Evolutionary conservation across 192 early-diverging fungal genomes (phyloP).

Genomic region (Entomortierella parvispora): DNA sequence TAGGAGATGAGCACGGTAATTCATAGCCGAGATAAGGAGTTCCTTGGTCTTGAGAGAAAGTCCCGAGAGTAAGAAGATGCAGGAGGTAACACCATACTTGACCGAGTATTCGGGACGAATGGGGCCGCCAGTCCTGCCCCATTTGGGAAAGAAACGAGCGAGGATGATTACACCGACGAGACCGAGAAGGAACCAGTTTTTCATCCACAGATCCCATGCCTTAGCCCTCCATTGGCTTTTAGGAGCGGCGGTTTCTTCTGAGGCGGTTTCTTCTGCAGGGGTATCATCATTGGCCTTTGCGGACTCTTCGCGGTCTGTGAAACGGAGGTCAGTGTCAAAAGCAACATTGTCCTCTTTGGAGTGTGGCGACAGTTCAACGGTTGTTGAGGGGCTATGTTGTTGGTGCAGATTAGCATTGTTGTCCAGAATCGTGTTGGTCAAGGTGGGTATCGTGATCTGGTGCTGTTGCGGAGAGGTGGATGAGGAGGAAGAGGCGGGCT

Average conservation of each 20-base stretch:
- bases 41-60: conserved; percentile 68
- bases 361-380: too few relatives aligned
- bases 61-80: conserved; percentile 75
- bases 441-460: too few relatives aligned
- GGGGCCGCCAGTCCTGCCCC: conserved; percentile 65
- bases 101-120: conserved; percentile 70
- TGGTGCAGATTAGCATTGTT: too few relatives aligned
- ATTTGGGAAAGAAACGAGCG: conserved; percentile 66
- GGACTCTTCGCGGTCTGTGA: neutral
- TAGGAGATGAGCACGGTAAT: conserved; percentile 69
- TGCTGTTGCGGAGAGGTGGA: too few relatives aligned
- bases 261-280: neutral
- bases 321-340: too few relatives aligned
- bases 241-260: too few relatives aligned
- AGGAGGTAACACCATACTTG: conserved; percentile 69
- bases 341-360: too few relatives aligned
- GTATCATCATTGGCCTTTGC: neutral
- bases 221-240: conserved; percentile 29
- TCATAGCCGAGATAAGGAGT: conserved; percentile 58
- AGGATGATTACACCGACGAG: conserved; percentile 70
- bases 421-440: too few relatives aligned
- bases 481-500: too few relatives aligned
- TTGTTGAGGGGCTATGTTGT: too few relatives aligned
- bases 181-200: conserved; percentile 73
- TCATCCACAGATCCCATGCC: conserved; percentile 58